phyloP scores from a whole-genome alignment of 2,329 filamentous ascomycete genomes.

The Cytospora paraplurivora region DNA sequence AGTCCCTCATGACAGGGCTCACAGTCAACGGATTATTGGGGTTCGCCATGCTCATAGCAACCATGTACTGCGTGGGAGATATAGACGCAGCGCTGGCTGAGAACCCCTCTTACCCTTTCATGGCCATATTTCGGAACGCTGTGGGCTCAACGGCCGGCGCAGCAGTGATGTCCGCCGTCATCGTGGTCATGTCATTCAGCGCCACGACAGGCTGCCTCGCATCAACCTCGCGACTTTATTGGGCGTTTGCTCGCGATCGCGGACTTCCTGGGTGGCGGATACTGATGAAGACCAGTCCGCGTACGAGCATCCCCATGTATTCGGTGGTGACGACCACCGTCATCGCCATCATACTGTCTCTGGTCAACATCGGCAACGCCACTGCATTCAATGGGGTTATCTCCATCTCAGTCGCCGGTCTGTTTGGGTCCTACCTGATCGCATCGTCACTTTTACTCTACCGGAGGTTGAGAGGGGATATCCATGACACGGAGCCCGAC shows the following conservation, averaged over 20 bases:
- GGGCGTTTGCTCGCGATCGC: constrained; percentile 35
- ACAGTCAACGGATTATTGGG: constrained; percentile 55
- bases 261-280: constrained; percentile 30
- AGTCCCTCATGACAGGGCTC: constrained; percentile 51
- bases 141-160: constrained; percentile 31
- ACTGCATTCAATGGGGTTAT: constrained; percentile 49
- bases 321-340: constrained; percentile 31
- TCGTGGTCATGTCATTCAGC: constrained; percentile 30
- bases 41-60: constrained; percentile 57
- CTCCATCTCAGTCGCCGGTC: constrained; percentile 45
- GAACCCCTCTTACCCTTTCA: constrained; percentile 35
- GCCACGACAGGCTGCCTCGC: constrained; percentile 33
- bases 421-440: constrained; percentile 48
- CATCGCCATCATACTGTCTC: constrained; percentile 33
- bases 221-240: constrained; percentile 33
- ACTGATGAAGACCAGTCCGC: constrained; percentile 9
- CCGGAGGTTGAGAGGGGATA: constrained; percentile 35
- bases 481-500: neutral
- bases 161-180: constrained; percentile 30
- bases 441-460: constrained; percentile 44
- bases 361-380: constrained; percentile 35
- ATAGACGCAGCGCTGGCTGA: constrained; percentile 39
- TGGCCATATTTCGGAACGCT: constrained; percentile 33
- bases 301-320: constrained; percentile 30
- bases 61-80: constrained; percentile 55